Base-by-base conservation (phyloP, 1,284 basidiomycete genomes). In the Trametes sp. region DNA sequence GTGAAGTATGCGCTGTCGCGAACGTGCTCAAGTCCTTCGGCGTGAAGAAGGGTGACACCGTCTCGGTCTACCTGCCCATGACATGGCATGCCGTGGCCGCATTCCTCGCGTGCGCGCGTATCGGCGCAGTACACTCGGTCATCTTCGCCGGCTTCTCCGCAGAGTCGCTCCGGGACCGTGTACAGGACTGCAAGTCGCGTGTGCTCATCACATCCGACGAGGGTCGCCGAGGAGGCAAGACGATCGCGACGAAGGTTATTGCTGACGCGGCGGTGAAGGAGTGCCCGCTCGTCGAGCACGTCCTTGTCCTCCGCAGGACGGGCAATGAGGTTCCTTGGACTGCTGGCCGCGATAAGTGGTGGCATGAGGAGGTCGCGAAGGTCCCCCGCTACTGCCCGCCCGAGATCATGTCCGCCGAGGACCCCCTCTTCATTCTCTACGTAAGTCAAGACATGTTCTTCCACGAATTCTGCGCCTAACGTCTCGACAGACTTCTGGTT, bases 111-210 rank as follows among this genome's bases (percentile, higher is more conserved):
- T 98, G 96, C 78, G 96, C 97, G 7, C 92, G 97, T 71, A 94
- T 99, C 72, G 98, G 97, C 57, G 97, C 98, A 28, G 84, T 99
- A 59, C 98, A 99, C 82, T 98, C 95, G n/a, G 97, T 98, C 74
- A 91, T 99, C 67, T 99, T 99, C 73, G 97, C 97, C 54, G 97
- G 98, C 16, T 99, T 99, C 84, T 95, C 92, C 10, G 90, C 96
- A n/a, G 98, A 98, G 79, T 94, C 94, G 11, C 89, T 99, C 59
- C 88, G 97, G 55, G 98, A 98, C 79, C 91, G 98, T 64, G 87
- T 96, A 44, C 86, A 89, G 62, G 98, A 99, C 79, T 98, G 96
- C 81, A 85, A 87, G 71, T 94, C 90, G 38, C 88, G 89, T 59
- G 94, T 99, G 11, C 83, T 99, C 66, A 95, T 99, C 75, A 99